Evolutionary conservation across 2,329 filamentous ascomycete species (phyloP), one percentile per base, ranked within the genome.

Genomic region (Trichoderma sp.): DNA sequence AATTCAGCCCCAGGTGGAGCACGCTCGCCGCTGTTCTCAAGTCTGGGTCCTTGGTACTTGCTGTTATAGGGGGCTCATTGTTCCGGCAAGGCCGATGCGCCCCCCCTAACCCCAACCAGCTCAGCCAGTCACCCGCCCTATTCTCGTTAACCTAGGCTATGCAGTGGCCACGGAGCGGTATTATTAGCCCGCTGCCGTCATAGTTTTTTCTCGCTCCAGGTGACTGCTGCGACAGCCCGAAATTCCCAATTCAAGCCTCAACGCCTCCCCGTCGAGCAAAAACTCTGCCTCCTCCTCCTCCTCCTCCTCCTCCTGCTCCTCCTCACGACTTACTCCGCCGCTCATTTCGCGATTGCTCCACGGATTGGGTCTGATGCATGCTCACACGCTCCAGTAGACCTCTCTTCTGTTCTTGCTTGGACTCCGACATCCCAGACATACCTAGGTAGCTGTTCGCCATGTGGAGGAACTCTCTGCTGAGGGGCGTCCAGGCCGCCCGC

Each of bases 291-390:
- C 44, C n/a, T 50, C 61, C 5, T 7, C 52, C 10, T 63, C 62
- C 21, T 24, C 21, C 21, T 24, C 21, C 21, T 24, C 21, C 21
- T 24, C 2, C 21, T 24, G 21, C 21, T 24, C 51, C 45, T 7
- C 52, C 10, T 63, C 62, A 45, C 63, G 79, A 81, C 80, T 80
- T 80, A 80, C 78, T 82, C 80, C 78, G 79, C 79, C 79, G 72
- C 76, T 82, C 80, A 71, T 82, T 80, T 69, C 68, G 68, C 69
- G 71, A 72, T 76, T 72, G 39, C 34, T 30, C 48, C 72, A 71
- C 69, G 70, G 70, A 69, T 69, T 71, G 70, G 70, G 74, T 62
- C 63, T 65, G 63, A 61, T 61, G 73, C 45, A 48, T 64, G 28
- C 43, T 51, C 70, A 76, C 28, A 48, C 14, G 48, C 76, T 17